These are phyloP conservation scores for Papiliotrema flavescens DNA, from an alignment of 1,284 basidiomycete genomes.

Conservation along the genomic window DNA sequence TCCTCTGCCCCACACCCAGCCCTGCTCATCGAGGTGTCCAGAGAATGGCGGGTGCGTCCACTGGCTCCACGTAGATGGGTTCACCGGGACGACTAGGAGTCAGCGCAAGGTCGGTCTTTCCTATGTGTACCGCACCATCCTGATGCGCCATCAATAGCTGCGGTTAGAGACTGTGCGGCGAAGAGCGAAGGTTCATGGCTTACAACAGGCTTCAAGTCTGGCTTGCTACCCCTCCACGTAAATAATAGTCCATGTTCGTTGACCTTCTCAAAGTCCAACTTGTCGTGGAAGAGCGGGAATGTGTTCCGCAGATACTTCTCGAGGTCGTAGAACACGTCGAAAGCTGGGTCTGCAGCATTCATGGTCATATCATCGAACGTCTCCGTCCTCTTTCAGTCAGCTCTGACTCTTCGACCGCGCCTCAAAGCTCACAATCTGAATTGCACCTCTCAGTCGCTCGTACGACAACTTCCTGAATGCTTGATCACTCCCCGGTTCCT, in stretches of 20 bases:
- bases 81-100: neutral
- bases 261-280: slow-evolving; percentile 52
- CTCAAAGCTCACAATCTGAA: slow-evolving; percentile 6
- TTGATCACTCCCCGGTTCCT: neutral
- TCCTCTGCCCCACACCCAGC: slow-evolving; percentile 32
- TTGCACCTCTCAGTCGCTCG: slow-evolving; percentile 8
- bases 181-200: neutral
- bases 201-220: slow-evolving; percentile 59
- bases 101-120: neutral
- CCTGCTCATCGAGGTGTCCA: slow-evolving; percentile 16
- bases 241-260: slow-evolving; percentile 64
- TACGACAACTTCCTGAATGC: slow-evolving; percentile 6
- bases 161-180: neutral
- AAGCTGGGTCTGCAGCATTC: slow-evolving; percentile 9
- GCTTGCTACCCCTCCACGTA: slow-evolving; percentile 58
- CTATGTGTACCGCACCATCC: neutral
- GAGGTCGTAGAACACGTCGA: slow-evolving; percentile 14
- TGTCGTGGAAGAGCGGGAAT: slow-evolving; percentile 28
- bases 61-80: slow-evolving; percentile 48
- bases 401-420: neutral
- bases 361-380: slow-evolving; percentile 15
- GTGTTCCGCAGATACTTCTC: slow-evolving; percentile 24
- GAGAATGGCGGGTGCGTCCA: slow-evolving; percentile 28
- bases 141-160: neutral
- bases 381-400: neutral